Evolutionary conservation across 371 early-diverging fungal genomes (phyloP), one percentile per base, ranked within the genome.

Genomic region (Chytridium lagenaria): DNA sequence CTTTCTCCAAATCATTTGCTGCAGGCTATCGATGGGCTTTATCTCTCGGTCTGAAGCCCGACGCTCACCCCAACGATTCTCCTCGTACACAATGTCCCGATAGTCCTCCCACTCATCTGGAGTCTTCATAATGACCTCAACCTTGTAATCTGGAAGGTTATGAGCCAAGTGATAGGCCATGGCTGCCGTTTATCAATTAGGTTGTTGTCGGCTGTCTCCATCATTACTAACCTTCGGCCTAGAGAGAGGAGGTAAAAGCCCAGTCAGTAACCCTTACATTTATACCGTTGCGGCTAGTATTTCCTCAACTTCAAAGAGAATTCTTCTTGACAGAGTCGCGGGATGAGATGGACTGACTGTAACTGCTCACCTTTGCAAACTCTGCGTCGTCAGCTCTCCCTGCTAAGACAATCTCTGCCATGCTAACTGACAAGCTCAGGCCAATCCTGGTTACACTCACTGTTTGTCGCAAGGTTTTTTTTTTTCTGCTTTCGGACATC

Each of bases 1-100:
- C 38, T 68, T 59, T 37, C 73, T 52, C 73, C 73, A 73, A 30
- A 73, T 51, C 23, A 73, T n/a, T 34, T 73, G 73, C 26, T 3
- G 31, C n/a, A 73, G 61, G 30, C 61, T 68, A 3, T 73, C 68
- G 12, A 59, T n/a, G 36, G 22, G n/a, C 59, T 68, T 73, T 19
- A 73, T 61, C 33, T 33, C 40, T 10, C 73, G 16, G 49, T 73
- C 73, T 15, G 68, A 44, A 15, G 73, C 73, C 26, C 59, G 59
- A 1, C 73, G 55, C 28, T 28, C 50, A 5, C 28, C 49, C 73
- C 73, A 73, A 28, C 37, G 44, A 59, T 73, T 52, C 34, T 73
- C 68, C 40, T 67, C 37, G 50, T 68, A 73, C 22, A 68, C 10
- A 15, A 30, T 3, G 23, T 40, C n/a, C 12, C 51, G 33, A 50